A percentile compares a stretch with the other conserved stretches of the same genome.
These are phyloP conservation scores for Paecilomyces variotii DNA, from an alignment of 2,329 filamentous ascomycete genomes.

Conservation along the genomic window DNA sequence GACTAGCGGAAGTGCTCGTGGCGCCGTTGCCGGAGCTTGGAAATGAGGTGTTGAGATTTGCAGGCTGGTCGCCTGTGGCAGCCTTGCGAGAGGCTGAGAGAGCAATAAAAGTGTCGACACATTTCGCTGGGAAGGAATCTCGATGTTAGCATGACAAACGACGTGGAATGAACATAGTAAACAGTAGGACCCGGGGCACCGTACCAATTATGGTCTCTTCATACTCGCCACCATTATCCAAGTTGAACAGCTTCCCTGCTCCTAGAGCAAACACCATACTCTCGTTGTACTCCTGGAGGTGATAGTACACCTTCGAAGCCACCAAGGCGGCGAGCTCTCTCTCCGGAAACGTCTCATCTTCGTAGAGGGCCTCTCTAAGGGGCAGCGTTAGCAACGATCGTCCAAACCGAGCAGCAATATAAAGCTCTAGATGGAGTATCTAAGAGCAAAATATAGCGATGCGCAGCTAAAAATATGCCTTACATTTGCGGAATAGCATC, in stretches of 20 bases:
- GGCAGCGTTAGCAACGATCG: conserved; percentile 6
- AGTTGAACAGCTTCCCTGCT: conserved; percentile 88
- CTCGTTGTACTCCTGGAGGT: conserved; percentile 97
- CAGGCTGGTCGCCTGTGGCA: conserved; percentile 46
- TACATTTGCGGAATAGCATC: conserved; percentile 90
- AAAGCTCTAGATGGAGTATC: not conserved
- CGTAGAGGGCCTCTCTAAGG: conserved; percentile 84
- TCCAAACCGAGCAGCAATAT: not conserved
- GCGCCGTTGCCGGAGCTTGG: conserved; percentile 58
- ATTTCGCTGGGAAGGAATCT: conserved; percentile 56
- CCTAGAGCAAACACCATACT: conserved; percentile 97
- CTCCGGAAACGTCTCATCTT: conserved; percentile 91
- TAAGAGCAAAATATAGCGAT: not conserved
- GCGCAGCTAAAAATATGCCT: conserved; percentile 24
- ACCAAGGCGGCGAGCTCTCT: conserved; percentile 90
- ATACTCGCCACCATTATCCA: conserved; percentile 86
- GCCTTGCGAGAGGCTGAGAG: conserved; percentile 53
- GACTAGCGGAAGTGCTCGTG: conserved; percentile 54
- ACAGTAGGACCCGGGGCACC: conserved; percentile 12
- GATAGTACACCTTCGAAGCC: conserved; percentile 96
- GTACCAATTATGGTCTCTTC: conserved; percentile 93
- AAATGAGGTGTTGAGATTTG: conserved; percentile 75
- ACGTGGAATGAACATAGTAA: not conserved
- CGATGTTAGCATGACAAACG: not conserved
- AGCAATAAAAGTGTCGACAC: conserved; percentile 93